Conservation (phyloP, 2,329 filamentous ascomycete species). For the Hirsutella thompsonii region DNA sequence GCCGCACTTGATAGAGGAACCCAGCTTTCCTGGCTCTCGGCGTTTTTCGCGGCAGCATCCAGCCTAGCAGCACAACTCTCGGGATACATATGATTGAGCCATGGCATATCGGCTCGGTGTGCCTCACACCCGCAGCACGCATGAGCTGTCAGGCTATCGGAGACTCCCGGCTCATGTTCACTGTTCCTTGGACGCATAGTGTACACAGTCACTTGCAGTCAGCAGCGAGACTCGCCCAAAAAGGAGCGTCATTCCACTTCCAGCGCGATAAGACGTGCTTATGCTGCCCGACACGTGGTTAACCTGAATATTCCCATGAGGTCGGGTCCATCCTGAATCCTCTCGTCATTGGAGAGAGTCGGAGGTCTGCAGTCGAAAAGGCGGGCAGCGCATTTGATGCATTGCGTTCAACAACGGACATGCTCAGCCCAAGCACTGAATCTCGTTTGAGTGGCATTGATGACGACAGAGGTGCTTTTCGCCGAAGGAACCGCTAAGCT, state of each 20-base stretch:
- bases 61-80: too few relatives aligned
- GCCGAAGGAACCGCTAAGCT: slow-evolving; percentile 4
- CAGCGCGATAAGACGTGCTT: neutral
- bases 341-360: neutral
- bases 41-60: too few relatives aligned
- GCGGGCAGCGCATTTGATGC: neutral
- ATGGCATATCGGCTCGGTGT: too few relatives aligned
- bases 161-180: too few relatives aligned
- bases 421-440: neutral
- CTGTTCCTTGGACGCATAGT: too few relatives aligned
- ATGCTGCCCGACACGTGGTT: slow-evolving; percentile 4
- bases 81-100: too few relatives aligned
- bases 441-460: neutral
- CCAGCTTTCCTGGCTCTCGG: too few relatives aligned
- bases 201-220: too few relatives aligned
- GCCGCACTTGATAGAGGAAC: too few relatives aligned
- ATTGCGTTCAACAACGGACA: neutral
- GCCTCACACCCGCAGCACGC: too few relatives aligned
- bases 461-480: slow-evolving; percentile 1
- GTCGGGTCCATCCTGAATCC: slow-evolving; percentile 3
- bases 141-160: too few relatives aligned
- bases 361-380: neutral
- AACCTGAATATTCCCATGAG: slow-evolving; percentile 6
- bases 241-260: neutral
- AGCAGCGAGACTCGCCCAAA: too few relatives aligned